phyloP scores from a whole-genome alignment of 139 green algal species.

The Pleodorina starrii region DNA sequence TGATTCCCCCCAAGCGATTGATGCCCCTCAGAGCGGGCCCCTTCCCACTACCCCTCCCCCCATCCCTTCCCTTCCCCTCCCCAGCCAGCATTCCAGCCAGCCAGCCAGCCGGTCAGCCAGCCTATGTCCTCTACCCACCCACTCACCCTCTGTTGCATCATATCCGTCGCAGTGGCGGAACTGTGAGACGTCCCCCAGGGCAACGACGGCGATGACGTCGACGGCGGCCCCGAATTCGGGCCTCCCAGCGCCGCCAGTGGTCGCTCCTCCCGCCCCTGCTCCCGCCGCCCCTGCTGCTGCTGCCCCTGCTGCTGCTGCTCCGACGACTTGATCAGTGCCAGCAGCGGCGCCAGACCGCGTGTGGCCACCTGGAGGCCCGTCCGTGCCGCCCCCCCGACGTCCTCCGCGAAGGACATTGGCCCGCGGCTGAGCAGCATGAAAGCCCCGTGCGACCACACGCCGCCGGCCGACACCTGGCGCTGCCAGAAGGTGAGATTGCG shows the following conservation, averaged over 20 bases:
- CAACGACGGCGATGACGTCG: background rate
- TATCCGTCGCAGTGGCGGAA: conserved; percentile 35
- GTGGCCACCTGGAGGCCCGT: background rate
- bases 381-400: conserved; percentile 16
- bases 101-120: too few relatives aligned
- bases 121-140: too few relatives aligned
- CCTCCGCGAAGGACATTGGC: conserved; percentile 18
- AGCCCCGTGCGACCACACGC: background rate
- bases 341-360: background rate
- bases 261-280: background rate
- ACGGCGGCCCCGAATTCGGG: background rate
- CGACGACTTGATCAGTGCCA: background rate
- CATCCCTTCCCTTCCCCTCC: too few relatives aligned
- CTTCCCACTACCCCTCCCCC: too few relatives aligned
- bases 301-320: background rate
- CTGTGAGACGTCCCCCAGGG: background rate
- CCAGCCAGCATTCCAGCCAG: too few relatives aligned
- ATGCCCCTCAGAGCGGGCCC: too few relatives aligned
- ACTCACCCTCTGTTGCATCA: conserved; percentile 52
- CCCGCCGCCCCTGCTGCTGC: background rate
- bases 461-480: conserved; percentile 7
- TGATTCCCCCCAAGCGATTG: too few relatives aligned
- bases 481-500: conserved; percentile 45
- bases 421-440: conserved; percentile 56
- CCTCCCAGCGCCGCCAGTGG: background rate